phyloP scores from a whole-genome alignment of 208 protist species.

The Acanthamoeba castellanii region DNA sequence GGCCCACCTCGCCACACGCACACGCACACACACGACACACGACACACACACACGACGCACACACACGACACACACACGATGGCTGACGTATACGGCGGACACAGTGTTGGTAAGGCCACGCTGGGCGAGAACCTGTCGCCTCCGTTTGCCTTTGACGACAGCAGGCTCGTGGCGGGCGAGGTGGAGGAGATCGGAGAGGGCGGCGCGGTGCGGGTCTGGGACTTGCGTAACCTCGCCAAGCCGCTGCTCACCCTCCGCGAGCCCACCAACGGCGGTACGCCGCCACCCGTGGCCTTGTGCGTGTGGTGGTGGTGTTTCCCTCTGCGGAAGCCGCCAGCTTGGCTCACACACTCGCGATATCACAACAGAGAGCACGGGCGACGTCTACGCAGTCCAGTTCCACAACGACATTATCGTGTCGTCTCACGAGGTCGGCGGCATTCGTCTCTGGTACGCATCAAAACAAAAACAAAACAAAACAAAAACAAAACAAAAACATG shows the following conservation, averaged over 20 bases:
- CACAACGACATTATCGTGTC: background rate
- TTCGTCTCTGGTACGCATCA: background rate
- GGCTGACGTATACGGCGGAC: background rate
- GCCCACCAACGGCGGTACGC: background rate
- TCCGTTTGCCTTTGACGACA: background rate
- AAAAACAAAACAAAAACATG: background rate
- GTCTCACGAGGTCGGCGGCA: background rate
- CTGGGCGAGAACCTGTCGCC: background rate
- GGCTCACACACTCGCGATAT: background rate
- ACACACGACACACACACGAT: background rate
- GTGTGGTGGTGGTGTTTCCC: background rate
- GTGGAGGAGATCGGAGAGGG: conserved; percentile 23
- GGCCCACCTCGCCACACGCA: background rate
- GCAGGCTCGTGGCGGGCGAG: background rate
- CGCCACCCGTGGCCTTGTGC: background rate
- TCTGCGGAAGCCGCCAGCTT: background rate
- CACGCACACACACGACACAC: too few relatives aligned
- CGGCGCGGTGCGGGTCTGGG: background rate
- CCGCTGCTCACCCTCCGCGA: background rate
- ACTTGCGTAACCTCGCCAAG: conserved; percentile 1
- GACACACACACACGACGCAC: too few relatives aligned
- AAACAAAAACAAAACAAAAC: background rate
- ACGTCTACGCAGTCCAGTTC: conserved; percentile 9
- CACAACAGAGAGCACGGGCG: conserved; percentile 5
- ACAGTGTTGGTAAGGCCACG: background rate